Percentiles rank a stretch among this genome's conserved stretches.
Evolutionary conservation across 2,329 filamentous ascomycete species (phyloP).

Genomic region (Phyllosticta capitalensis): DNA sequence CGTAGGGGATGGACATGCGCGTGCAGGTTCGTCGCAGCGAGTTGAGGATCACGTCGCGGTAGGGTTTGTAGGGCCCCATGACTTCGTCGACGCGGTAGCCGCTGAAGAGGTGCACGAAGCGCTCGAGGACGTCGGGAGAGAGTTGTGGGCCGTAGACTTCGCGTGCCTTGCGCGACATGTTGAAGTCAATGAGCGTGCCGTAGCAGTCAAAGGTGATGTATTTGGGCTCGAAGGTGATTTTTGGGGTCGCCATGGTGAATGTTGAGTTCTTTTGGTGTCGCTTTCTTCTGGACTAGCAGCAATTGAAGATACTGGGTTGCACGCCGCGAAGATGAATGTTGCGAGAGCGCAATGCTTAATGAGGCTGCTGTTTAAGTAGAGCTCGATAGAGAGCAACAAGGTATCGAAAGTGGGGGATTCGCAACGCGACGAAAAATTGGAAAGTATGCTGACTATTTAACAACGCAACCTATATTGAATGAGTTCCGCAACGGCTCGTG

Average conservation of each 20-base stretch:
- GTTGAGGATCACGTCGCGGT: slow-evolving; percentile 9
- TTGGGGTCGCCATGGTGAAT: not conserved
- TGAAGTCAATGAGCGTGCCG: slow-evolving; percentile 11
- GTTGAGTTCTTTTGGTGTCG: not conserved
- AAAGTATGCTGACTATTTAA: not conserved
- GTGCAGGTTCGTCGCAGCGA: slow-evolving; percentile 3
- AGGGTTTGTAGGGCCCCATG: slow-evolving; percentile 8
- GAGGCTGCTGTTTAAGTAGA: not conserved
- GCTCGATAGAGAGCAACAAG: not conserved
- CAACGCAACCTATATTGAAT: not conserved
- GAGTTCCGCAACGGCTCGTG: not conserved
- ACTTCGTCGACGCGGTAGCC: slow-evolving; percentile 10
- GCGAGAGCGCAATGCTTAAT: not conserved
- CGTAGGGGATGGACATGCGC: not conserved
- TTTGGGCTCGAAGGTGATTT: slow-evolving; percentile 9
- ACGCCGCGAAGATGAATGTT: not conserved
- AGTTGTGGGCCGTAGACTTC: slow-evolving; percentile 1
- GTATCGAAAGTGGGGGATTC: not conserved
- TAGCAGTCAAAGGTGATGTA: slow-evolving; percentile 12
- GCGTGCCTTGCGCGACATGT: slow-evolving; percentile 10
- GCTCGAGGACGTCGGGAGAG: not conserved
- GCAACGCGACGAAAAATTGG: not conserved
- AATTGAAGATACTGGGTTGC: not conserved
- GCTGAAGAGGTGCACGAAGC: slow-evolving; percentile 7
- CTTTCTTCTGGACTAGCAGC: not conserved